Conservation (phyloP, 176 grass and related monocot genomes). For the Carex scoparia region DNA sequence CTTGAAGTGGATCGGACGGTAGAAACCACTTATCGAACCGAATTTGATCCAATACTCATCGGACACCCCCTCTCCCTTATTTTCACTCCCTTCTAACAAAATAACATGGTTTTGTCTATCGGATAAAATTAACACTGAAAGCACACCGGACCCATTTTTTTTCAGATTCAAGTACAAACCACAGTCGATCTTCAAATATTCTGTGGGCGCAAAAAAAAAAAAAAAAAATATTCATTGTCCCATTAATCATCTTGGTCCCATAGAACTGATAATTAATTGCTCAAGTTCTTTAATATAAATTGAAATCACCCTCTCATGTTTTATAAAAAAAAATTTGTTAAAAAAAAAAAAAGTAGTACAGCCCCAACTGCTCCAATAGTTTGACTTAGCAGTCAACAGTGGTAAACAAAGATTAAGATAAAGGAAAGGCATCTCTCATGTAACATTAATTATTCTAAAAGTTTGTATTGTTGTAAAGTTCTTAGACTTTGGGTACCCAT, state of each 20-base stretch:
- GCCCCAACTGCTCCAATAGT: neutral
- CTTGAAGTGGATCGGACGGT: no score
- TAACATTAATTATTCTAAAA: neutral
- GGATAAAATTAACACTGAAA: no score
- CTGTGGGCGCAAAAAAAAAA: neutral
- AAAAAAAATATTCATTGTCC: neutral
- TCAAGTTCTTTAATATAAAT: neutral
- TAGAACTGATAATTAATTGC: neutral
- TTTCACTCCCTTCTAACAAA: no score
- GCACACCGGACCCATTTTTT: no score
- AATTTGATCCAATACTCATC: no score
- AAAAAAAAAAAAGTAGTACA: neutral
- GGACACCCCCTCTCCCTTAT: no score
- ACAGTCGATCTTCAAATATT: neutral
- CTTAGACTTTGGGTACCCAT: slow-evolving; percentile 5
- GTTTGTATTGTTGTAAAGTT: neutral
- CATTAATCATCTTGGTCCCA: neutral
- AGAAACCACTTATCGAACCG: no score
- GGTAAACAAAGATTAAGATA: neutral
- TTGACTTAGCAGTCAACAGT: neutral
- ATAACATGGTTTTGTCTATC: no score
- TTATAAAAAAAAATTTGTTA: neutral
- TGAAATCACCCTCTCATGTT: neutral
- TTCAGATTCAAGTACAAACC: neutral
- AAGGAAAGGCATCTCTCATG: neutral